Base-by-base conservation (phyloP, 331 rosid genomes). In the Saraca asoca region DNA sequence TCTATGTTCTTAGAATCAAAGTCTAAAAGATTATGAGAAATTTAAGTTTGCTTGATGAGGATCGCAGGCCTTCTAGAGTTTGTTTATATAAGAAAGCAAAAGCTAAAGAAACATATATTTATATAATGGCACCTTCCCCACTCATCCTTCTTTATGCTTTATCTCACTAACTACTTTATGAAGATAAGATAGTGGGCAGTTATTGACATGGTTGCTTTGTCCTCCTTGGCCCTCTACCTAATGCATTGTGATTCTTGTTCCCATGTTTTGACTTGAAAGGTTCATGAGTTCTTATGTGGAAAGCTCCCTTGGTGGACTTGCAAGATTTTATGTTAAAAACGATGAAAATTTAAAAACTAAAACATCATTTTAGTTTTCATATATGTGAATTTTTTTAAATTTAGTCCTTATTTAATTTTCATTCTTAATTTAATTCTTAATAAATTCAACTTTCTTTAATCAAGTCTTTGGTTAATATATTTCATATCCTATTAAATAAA, bases 161-260 rank as follows among this genome's bases (percentile, higher is more conserved):
- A 39, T 58, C 70, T 68, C 62, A 72, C 77, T 16, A 9, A 24
- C 62, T 17, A 10, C 71, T 71, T 67, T 60, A 37, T 4, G 24
- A 16, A 33, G 53, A 62, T 75, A 54, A 66, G 59, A 43, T 70
- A 66, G 70, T 46, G 70, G 55, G 69, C 59, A 5, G 75, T 56
- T 72, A 51, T 59, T 80, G 78, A 64, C 76, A 8, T 35, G 35
- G 15, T 69, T 15, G 18, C 16, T 20, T 58, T 52, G 54, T 54
- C 50, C 14, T 16, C 20, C 20, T 15, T 19, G 17, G 15, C 7
- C 56, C 48, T 51, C 70, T 46, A 80, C 85, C 85, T 80, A 80
- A 64, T 69, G 61, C 80, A 69, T 16, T 39, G 20, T 52, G 59
- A 71, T 63, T 70, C 69, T 72, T 72, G 61, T 52, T 17, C 71